Percentiles rank a stretch among this genome's conserved stretches.
phyloP scores from a whole-genome alignment of 768 basidiomycete genomes.

The Lactarius sanguifluus region DNA sequence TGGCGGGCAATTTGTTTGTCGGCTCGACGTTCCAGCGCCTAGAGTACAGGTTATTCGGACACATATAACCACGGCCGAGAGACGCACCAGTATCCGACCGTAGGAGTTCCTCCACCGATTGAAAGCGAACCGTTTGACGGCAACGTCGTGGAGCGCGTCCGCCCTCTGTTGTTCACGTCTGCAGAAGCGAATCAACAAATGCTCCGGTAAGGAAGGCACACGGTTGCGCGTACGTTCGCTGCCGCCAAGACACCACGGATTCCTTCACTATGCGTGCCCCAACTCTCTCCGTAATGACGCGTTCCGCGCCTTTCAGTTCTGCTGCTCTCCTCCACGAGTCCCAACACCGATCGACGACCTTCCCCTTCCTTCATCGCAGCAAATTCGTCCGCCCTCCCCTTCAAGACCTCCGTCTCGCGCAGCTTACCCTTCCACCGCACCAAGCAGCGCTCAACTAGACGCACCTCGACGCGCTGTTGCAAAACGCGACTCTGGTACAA shows the following conservation, averaged over 20 bases:
- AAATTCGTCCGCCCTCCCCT: constrained; percentile 49
- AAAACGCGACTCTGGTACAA: constrained; percentile 51
- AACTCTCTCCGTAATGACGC: constrained; percentile 44
- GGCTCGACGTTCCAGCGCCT: constrained; percentile 60
- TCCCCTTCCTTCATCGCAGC: constrained; percentile 38
- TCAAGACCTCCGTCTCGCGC: constrained; percentile 43
- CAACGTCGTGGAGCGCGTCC: constrained; percentile 42
- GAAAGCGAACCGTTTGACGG: constrained; percentile 48
- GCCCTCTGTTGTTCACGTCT: constrained; percentile 50
- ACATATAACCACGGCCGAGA: not conserved
- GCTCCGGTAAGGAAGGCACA: not conserved
- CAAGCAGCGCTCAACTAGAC: constrained; percentile 46
- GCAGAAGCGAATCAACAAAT: constrained; percentile 17
- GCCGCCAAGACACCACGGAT: constrained; percentile 57
- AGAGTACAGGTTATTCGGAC: constrained; percentile 8
- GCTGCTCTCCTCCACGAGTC: constrained; percentile 54
- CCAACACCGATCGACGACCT: constrained; percentile 47
- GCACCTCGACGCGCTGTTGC: constrained; percentile 49
- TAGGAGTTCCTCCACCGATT: constrained; percentile 56
- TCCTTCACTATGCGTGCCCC: constrained; percentile 49
- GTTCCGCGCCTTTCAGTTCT: constrained; percentile 48
- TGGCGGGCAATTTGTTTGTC: constrained; percentile 55
- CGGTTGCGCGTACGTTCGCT: constrained; percentile 46
- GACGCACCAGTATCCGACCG: constrained; percentile 51
- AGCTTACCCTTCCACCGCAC: constrained; percentile 54